A percentile compares a stretch with the other conserved stretches of the same genome.
phyloP scores from a whole-genome alignment of 2,329 filamentous ascomycete genomes.

The Periconia macrospinosa region DNA sequence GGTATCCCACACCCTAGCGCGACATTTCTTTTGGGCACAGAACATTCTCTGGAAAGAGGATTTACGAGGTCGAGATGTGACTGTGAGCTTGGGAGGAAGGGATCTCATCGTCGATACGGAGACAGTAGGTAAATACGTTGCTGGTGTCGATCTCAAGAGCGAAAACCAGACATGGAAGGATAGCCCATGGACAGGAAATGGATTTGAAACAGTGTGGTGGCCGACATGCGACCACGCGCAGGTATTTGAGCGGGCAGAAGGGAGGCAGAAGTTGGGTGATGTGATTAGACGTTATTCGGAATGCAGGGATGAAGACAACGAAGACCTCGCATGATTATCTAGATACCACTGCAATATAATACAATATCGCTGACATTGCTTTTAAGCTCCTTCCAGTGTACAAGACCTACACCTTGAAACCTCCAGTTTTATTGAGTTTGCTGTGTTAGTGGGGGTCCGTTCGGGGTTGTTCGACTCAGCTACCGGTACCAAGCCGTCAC shows the following conservation, averaged over 20 bases:
- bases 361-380: too few relatives aligned
- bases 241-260: constrained; percentile 38
- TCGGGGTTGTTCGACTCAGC: constrained; percentile 4
- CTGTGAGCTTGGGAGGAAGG: constrained; percentile 60
- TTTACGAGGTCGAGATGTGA: constrained; percentile 52
- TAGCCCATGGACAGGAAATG: constrained; percentile 42
- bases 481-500: constrained; percentile 3
- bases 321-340: constrained; percentile 5
- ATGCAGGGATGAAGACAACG: constrained; percentile 10
- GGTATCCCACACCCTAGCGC: constrained; percentile 64
- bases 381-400: too few relatives aligned
- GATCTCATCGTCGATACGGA: constrained; percentile 68
- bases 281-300: constrained; percentile 29
- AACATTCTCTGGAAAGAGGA: constrained; percentile 73
- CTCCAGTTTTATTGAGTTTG: too few relatives aligned
- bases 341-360: not conserved
- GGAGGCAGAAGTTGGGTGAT: constrained; percentile 24
- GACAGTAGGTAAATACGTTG: constrained; percentile 61
- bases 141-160: constrained; percentile 35
- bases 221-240: constrained; percentile 66
- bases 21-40: constrained; percentile 72
- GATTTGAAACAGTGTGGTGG: constrained; percentile 64
- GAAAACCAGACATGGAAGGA: constrained; percentile 37
- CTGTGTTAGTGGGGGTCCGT: constrained; percentile 20
- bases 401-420: too few relatives aligned